phyloP scores from a whole-genome alignment of 768 basidiomycete genomes.

The Lentinus brumalis region DNA sequence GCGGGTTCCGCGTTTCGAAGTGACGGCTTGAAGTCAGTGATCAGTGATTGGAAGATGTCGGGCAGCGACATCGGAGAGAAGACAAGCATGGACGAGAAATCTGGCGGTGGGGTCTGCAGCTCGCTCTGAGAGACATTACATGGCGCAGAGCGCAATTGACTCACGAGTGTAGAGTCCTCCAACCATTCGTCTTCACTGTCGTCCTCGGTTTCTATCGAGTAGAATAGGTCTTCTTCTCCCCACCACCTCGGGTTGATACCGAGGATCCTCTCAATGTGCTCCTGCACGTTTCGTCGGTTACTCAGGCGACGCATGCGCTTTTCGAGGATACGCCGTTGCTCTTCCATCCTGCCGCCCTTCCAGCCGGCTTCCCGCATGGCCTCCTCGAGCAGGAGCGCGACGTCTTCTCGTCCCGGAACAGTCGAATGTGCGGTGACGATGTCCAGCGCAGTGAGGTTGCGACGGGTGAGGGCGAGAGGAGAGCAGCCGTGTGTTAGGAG shows the following conservation, averaged over 20 bases:
- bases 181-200: conserved; percentile 54
- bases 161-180: conserved; percentile 20
- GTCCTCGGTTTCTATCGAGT: conserved; percentile 40
- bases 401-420: conserved; percentile 81
- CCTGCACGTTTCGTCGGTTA: conserved; percentile 55
- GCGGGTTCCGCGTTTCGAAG: conserved; percentile 84
- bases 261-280: conserved; percentile 59
- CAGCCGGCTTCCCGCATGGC: conserved; percentile 86
- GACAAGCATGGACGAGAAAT: conserved; percentile 89
- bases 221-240: conserved; percentile 48
- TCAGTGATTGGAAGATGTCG: conserved; percentile 77
- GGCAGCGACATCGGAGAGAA: conserved; percentile 83
- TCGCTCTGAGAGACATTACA: conserved; percentile 24
- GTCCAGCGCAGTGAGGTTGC: conserved; percentile 85
- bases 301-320: conserved; percentile 55
- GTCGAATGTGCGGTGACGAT: conserved; percentile 84
- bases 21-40: conserved; percentile 72
- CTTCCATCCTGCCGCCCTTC: conserved; percentile 77
- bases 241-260: conserved; percentile 67
- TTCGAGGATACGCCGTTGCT: conserved; percentile 60
- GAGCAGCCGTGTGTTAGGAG: conserved; percentile 92
- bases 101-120: conserved; percentile 66
- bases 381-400: conserved; percentile 85
- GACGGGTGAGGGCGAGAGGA: conserved; percentile 72
- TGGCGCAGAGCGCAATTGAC: conserved; percentile 8